Evolutionary conservation across 495 filamentous ascomycete species (phyloP).

Genomic region (Filosporella fistucella): DNA sequence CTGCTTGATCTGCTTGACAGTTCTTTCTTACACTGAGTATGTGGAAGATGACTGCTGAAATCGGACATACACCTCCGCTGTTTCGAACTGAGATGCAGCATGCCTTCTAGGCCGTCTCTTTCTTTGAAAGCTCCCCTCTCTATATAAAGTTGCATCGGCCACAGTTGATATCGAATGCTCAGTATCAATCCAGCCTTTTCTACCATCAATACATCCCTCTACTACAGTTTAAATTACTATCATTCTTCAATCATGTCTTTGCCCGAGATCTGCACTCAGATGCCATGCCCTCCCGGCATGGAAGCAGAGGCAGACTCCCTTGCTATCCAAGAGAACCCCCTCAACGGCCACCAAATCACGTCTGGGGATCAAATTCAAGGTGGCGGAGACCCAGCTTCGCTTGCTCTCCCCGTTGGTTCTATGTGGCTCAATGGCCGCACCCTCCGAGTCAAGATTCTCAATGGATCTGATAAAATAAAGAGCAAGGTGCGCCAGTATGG

Average conservation of each 20-base stretch:
- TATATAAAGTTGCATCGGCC: no score
- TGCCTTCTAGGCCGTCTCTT: no score
- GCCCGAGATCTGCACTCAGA: neutral
- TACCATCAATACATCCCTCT: no score
- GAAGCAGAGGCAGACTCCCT: neutral
- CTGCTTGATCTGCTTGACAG: no score
- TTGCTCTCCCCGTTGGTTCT: neutral
- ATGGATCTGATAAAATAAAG: neutral
- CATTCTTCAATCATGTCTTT: neutral
- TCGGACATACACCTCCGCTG: no score
- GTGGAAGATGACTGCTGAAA: no score
- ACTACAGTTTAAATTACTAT: neutral
- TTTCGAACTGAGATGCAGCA: no score
- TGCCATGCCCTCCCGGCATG: neutral
- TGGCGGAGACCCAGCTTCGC: neutral
- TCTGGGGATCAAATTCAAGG: neutral
- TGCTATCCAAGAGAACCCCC: neutral
- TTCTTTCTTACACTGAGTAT: no score
- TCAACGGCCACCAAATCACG: neutral
- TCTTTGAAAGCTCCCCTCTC: no score
- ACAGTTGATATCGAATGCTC: no score
- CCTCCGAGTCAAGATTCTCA: neutral
- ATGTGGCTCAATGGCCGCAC: neutral
- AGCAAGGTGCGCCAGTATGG: conserved; percentile 18
- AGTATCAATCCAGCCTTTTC: no score